Percentiles rank a stretch among this genome's conserved stretches.
Conservation (phyloP, 1,284 basidiomycete genomes). For the Anthracocystis walkeri region DNA sequence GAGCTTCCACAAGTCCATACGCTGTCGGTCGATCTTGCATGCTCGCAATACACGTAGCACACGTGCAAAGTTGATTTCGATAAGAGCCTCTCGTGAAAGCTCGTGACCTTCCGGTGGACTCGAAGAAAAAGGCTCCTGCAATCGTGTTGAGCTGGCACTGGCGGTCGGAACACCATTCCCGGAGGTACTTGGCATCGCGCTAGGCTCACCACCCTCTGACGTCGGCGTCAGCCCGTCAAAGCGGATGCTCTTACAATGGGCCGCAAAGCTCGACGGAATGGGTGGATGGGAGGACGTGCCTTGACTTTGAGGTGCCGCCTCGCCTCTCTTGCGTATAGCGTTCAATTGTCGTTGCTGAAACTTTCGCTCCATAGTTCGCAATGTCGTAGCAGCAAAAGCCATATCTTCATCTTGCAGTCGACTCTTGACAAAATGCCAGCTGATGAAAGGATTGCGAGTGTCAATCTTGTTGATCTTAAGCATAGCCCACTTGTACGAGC, state of each 20-base stretch:
- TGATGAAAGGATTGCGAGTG: constrained; percentile 65
- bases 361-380: constrained; percentile 57
- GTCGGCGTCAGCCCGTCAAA: constrained; percentile 18
- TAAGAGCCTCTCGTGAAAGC: constrained; percentile 59
- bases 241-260: constrained; percentile 14
- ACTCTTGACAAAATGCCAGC: constrained; percentile 58
- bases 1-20: constrained; percentile 62
- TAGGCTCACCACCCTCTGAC: neutral
- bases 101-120: constrained; percentile 33
- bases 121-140: constrained; percentile 26
- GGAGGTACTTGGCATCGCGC: neutral
- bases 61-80: constrained; percentile 64
- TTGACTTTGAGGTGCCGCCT: neutral
- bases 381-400: constrained; percentile 45
- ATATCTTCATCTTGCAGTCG: constrained; percentile 60
- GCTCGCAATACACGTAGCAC: constrained; percentile 56
- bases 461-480: constrained; percentile 55
- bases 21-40: constrained; percentile 63
- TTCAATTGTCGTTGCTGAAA: constrained; percentile 42
- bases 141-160: neutral
- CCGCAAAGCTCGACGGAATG: constrained; percentile 34
- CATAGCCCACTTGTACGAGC: constrained; percentile 47
- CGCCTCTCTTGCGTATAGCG: constrained; percentile 10
- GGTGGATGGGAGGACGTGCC: constrained; percentile 7
- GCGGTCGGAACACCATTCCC: neutral